Base-by-base conservation (phyloP, 2,329 filamentous ascomycete species). In the Alternaria alternata region DNA sequence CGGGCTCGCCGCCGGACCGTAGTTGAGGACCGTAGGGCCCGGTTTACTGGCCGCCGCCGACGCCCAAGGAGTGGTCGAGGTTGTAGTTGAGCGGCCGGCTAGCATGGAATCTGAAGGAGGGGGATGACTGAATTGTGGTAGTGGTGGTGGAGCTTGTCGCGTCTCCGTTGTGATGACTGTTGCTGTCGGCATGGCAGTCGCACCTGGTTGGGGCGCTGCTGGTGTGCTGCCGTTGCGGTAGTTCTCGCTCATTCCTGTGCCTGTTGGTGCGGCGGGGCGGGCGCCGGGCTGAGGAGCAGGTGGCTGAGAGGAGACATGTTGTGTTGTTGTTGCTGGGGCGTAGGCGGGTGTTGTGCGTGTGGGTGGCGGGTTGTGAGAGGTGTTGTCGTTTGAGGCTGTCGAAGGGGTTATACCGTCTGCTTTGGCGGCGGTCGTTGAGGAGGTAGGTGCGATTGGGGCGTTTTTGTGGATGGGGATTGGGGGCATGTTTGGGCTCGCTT, bases 401-500 rank as follows among this genome's bases (percentile, higher is more conserved):
- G 80, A 73, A 4, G 78, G 77, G 1, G 78, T 79, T 24, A 74
- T 59, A 34, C 74, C 78, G 42, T 67, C 62, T 58, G 72, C 65
- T 70, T 81, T 81, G 59, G 71, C 69, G 44, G 69, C 62, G 3
- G 81, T 74, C 9, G 68, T 63, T 4, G 81, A 75, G 11, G 81
- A 75, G 11, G 73, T 73, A 5, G 81, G 75, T 12, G 73, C 73
- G 63, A 84, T 83, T 53, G 82, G 82, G 24, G 78, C 78, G 64
- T 83, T 75, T 57, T 80, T 79, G 76, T 83, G 80, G 56, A 83
- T 76, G 43, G 75, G 80, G 44, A 84, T 79, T 12, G 81, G 81
- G 12, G 81, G 80, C 82, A 84, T 84, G 9, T 38, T 42, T 5
- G 32, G 39, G 7, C 20, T 14, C 1, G n/a, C 11, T 26, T 57